Conservation (phyloP, 495 filamentous ascomycete genomes). For the Halenospora varia region DNA sequence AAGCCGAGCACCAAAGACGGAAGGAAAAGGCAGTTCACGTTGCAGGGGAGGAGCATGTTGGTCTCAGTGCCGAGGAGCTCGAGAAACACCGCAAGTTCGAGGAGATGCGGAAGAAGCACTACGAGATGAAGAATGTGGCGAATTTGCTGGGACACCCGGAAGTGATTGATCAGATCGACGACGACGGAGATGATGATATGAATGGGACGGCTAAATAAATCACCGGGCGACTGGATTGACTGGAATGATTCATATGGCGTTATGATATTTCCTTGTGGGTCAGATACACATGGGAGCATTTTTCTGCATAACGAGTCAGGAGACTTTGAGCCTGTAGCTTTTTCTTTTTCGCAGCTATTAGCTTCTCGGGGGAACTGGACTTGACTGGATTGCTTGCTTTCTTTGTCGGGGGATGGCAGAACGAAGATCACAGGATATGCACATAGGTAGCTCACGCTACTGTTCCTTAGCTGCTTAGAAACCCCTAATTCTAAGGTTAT, state of each 20-base stretch:
- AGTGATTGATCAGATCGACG: slow-evolving; percentile 43
- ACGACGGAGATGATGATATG: slow-evolving; percentile 41
- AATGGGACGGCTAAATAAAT: slow-evolving; percentile 22
- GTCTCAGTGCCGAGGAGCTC: slow-evolving; percentile 69
- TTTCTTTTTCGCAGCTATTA: too few relatives aligned
- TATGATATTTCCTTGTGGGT: too few relatives aligned
- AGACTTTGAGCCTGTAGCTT: too few relatives aligned
- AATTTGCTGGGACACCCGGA: slow-evolving; percentile 73
- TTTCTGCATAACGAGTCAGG: too few relatives aligned
- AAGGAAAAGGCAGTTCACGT: slow-evolving; percentile 64
- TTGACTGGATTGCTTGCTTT: too few relatives aligned
- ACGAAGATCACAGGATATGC: too few relatives aligned
- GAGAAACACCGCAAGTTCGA: slow-evolving; percentile 92
- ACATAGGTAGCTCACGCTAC: too few relatives aligned
- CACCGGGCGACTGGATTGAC: not conserved
- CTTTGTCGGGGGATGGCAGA: too few relatives aligned
- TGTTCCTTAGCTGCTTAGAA: too few relatives aligned
- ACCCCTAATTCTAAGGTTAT: too few relatives aligned
- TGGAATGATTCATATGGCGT: not conserved
- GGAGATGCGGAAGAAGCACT: slow-evolving; percentile 87
- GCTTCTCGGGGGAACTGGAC: too few relatives aligned
- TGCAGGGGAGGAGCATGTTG: slow-evolving; percentile 48
- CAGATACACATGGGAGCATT: too few relatives aligned
- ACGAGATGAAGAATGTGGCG: slow-evolving; percentile 97
- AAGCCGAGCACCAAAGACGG: slow-evolving; percentile 2